Percentiles rank a stretch among this genome's conserved stretches.
These are phyloP conservation scores for Tetrahymena borealis DNA, from an alignment of 73 alveolate species.

Conservation along the genomic window DNA sequence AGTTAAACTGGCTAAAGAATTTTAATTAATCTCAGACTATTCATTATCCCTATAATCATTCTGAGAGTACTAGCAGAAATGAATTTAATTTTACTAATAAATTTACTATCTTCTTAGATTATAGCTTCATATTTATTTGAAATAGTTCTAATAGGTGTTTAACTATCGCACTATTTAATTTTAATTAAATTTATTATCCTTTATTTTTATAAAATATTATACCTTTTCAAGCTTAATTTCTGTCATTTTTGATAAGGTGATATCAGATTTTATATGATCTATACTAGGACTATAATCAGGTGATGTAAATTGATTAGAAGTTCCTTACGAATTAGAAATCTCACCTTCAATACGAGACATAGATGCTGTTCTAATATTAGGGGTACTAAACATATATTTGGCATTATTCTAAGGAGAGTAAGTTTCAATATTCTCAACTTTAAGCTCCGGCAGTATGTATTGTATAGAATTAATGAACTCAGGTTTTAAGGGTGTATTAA, in stretches of 20 bases:
- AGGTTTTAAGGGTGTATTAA: neutral
- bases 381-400: neutral
- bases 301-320: neutral
- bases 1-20: neutral
- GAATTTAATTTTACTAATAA: neutral
- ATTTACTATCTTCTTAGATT: neutral
- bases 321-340: neutral
- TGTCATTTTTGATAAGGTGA: no score
- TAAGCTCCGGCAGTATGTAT: neutral
- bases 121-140: neutral
- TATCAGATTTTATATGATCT: no score
- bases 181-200: no score
- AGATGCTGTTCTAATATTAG: neutral
- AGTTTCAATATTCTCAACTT: neutral
- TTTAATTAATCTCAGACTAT: neutral
- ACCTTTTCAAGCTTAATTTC: no score
- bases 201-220: no score
- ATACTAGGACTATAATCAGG: neutral
- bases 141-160: neutral
- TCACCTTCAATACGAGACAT: neutral
- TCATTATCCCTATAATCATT: neutral
- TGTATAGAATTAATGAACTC: neutral
- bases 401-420: neutral
- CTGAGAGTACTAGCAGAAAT: neutral
- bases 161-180: no score